These are phyloP conservation scores for Pichia membranifaciens DNA, from an alignment of 805 yeast genomes.

Conservation along the genomic window DNA sequence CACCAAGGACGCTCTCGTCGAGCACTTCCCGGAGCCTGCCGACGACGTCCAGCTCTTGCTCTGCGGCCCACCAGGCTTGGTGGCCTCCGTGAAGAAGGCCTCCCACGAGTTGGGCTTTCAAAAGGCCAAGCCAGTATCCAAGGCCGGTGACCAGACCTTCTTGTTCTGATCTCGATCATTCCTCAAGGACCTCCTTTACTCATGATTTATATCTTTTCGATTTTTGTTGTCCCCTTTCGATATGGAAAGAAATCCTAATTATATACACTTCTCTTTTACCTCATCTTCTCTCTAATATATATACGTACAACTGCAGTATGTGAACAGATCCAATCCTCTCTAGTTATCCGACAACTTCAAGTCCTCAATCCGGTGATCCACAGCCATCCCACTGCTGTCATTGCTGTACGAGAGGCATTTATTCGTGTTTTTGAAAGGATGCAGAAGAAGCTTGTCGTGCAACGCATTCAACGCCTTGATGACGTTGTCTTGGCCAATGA, in stretches of 20 bases:
- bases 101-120: constrained; percentile 68
- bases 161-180: constrained; percentile 59
- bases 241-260: too few relatives aligned
- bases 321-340: too few relatives aligned
- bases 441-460: constrained; percentile 68
- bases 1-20: constrained; percentile 64
- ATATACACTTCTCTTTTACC: too few relatives aligned
- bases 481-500: constrained; percentile 77
- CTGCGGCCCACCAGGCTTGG: constrained; percentile 96
- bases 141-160: constrained; percentile 85
- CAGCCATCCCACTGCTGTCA: constrained; percentile 30
- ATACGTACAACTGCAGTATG: too few relatives aligned
- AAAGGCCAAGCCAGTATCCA: constrained; percentile 84
- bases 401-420: constrained; percentile 9
- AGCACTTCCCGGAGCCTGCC: constrained; percentile 55
- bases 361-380: constrained; percentile 41
- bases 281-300: too few relatives aligned
- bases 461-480: constrained; percentile 80
- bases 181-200: too few relatives aligned
- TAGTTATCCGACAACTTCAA: constrained; percentile 29
- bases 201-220: not conserved
- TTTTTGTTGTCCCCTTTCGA: too few relatives aligned
- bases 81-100: constrained; percentile 74
- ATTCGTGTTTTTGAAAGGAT: constrained; percentile 24
- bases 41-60: constrained; percentile 64